Conservation (phyloP, 768 basidiomycete species). For the Lentinula lateritia region DNA sequence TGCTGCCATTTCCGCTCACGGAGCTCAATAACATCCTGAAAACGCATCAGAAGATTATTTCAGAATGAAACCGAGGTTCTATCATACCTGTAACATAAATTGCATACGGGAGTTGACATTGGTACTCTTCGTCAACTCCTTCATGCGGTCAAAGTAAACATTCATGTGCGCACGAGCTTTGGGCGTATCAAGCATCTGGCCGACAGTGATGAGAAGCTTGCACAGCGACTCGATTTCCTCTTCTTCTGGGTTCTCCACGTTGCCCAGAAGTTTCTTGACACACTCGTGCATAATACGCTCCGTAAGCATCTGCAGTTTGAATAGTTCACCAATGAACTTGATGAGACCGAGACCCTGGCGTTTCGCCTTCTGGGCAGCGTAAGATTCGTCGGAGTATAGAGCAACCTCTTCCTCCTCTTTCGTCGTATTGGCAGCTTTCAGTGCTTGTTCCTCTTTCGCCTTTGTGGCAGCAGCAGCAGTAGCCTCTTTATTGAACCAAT, state of each 20-base stretch:
- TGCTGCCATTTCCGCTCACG: slow-evolving; percentile 78
- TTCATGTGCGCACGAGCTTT: slow-evolving; percentile 86
- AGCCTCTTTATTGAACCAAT: slow-evolving; percentile 87
- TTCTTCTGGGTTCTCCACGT: slow-evolving; percentile 93
- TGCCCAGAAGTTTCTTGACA: slow-evolving; percentile 90
- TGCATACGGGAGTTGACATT: slow-evolving; percentile 85
- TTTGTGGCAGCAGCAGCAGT: slow-evolving; percentile 82
- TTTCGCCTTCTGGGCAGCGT: slow-evolving; percentile 94
- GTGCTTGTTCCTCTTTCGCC: slow-evolving; percentile 67
- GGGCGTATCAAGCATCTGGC: slow-evolving; percentile 69
- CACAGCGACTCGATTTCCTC: slow-evolving; percentile 97
- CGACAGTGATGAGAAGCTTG: slow-evolving; percentile 88
- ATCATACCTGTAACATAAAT: slow-evolving; percentile 88
- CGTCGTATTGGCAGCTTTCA: slow-evolving; percentile 50
- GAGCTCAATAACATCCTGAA: slow-evolving; percentile 85
- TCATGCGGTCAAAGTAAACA: slow-evolving; percentile 91
- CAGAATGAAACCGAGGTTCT: neutral
- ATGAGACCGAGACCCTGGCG: slow-evolving; percentile 95
- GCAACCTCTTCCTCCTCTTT: slow-evolving; percentile 59
- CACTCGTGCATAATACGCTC: slow-evolving; percentile 99
- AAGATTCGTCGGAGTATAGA: slow-evolving; percentile 93
- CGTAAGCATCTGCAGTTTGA: slow-evolving; percentile 98
- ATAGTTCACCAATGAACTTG: slow-evolving; percentile 97
- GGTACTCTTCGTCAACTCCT: slow-evolving; percentile 66
- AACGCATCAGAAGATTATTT: slow-evolving; percentile 7